Evolutionary conservation across 208 protist genomes (phyloP).

Genomic region (Trypanosoma rangeli): DNA sequence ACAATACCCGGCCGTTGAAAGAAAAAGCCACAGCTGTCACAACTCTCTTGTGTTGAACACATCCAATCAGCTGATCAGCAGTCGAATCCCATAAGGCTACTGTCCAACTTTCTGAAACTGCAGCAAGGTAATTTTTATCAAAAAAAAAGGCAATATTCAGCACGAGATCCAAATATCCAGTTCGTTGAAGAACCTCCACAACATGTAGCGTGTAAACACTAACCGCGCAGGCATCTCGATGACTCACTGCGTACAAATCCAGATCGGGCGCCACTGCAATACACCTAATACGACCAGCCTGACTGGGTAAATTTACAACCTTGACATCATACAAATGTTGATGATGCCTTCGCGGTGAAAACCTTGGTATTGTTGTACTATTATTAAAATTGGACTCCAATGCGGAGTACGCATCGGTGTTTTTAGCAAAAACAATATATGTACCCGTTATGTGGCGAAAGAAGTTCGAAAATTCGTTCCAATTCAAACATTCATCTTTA

Average conservation of each 20-base stretch:
- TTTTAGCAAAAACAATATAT: constrained; percentile 17
- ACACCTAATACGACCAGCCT: constrained; percentile 56
- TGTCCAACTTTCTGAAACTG: constrained; percentile 44
- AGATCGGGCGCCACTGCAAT: constrained; percentile 38
- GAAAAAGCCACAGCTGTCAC: constrained; percentile 59
- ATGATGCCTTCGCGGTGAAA: neutral
- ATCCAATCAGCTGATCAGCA: constrained; percentile 47
- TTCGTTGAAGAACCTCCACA: constrained; percentile 42
- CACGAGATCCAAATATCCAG: constrained; percentile 48
- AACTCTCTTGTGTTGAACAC: constrained; percentile 54
- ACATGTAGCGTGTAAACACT: constrained; percentile 49
- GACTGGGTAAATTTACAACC: constrained; percentile 34
- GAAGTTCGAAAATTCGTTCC: constrained; percentile 37
- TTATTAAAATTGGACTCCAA: constrained; percentile 11
- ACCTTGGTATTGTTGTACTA: neutral
- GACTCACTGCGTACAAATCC: constrained; percentile 50
- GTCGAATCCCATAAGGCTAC: constrained; percentile 60
- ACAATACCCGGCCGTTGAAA: constrained; percentile 49
- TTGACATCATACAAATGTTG: constrained; percentile 33
- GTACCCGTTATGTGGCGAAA: constrained; percentile 6
- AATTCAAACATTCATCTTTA: constrained; percentile 35
- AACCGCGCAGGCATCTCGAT: constrained; percentile 53
- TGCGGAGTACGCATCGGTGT: constrained; percentile 8
- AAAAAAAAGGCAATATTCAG: constrained; percentile 53
- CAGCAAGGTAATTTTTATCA: constrained; percentile 59